Conservation (phyloP, 192 early-diverging fungal species). For the Lobosporangium transversale region DNA sequence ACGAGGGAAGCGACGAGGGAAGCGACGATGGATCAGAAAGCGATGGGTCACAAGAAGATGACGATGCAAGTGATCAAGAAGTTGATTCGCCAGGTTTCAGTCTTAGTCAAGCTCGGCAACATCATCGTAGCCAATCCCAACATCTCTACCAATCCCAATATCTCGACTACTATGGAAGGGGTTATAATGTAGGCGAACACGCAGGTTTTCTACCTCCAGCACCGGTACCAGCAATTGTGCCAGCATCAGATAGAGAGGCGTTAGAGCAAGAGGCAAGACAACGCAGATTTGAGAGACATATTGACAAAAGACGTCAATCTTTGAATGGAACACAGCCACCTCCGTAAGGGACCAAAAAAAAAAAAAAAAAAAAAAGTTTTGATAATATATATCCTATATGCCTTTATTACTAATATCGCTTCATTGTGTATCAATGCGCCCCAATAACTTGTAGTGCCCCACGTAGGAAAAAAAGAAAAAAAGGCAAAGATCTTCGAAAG, state of each 20-base stretch:
- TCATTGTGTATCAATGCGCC: neutral
- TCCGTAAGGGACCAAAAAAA: too few species aligned
- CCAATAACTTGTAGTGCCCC: conserved; percentile 24
- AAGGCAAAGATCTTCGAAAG: conserved; percentile 47
- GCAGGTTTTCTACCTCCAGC: conserved; percentile 25
- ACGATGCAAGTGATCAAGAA: conserved; percentile 10
- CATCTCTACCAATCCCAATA: neutral
- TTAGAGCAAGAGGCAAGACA: conserved; percentile 45
- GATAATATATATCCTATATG: neutral
- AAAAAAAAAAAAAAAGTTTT: conserved; percentile 3
- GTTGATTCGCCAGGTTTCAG: conserved; percentile 20
- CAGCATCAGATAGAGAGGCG: conserved; percentile 28
- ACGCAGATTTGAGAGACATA: conserved; percentile 42
- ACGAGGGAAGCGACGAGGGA: conserved; percentile 21
- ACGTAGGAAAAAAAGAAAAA: conserved; percentile 50
- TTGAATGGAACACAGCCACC: conserved; percentile 28
- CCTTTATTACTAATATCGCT: neutral
- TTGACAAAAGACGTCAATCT: conserved; percentile 44
- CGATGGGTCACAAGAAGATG: conserved; percentile 10
- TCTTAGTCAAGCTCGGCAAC: neutral
- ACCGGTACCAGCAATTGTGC: conserved; percentile 23
- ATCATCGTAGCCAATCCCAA: neutral
- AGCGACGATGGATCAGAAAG: conserved; percentile 17
- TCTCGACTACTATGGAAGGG: conserved; percentile 19
- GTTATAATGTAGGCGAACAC: conserved; percentile 7